Percentiles rank a stretch among this genome's conserved stretches.
phyloP scores from a whole-genome alignment of 495 filamentous ascomycete genomes.

The Hypoxylon cercidicola region DNA sequence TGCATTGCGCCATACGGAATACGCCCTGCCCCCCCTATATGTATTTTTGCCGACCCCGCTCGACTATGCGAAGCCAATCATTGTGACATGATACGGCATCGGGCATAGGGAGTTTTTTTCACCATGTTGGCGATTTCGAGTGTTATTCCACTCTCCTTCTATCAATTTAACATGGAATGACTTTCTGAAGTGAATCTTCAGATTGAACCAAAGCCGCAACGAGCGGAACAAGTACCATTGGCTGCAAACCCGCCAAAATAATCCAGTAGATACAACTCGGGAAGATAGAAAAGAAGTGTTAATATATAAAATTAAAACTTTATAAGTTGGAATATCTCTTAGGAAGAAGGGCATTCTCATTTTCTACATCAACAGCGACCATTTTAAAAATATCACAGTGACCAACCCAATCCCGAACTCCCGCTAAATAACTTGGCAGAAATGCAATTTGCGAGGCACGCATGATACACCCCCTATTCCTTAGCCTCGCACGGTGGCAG shows the following conservation, averaged over 20 bases:
- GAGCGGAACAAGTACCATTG: too few relatives aligned
- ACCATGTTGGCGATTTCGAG: too few relatives aligned
- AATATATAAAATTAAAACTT: constrained; percentile 21
- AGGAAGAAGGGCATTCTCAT: constrained; percentile 29
- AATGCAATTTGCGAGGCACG: not conserved
- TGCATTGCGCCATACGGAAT: constrained; percentile 30
- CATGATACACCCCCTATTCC: not conserved
- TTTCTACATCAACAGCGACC: constrained; percentile 8
- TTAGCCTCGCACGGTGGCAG: constrained; percentile 14
- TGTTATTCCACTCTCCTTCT: too few relatives aligned
- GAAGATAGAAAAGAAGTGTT: not conserved
- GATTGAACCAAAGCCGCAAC: too few relatives aligned
- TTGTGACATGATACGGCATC: not conserved
- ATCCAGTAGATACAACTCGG: not conserved
- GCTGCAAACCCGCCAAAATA: too few relatives aligned
- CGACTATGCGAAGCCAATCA: constrained; percentile 16
- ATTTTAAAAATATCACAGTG: constrained; percentile 1
- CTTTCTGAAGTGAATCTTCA: too few relatives aligned
- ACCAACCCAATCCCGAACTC: constrained; percentile 18
- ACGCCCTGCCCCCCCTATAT: constrained; percentile 12
- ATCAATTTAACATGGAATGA: too few relatives aligned
- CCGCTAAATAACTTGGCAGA: constrained; percentile 16
- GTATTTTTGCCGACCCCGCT: constrained; percentile 30
- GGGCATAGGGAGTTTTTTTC: constrained; percentile 36
- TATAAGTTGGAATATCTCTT: constrained; percentile 10